These are phyloP conservation scores for Claviceps paspali DNA, from an alignment of 2,329 filamentous ascomycete genomes.

Conservation along the genomic window DNA sequence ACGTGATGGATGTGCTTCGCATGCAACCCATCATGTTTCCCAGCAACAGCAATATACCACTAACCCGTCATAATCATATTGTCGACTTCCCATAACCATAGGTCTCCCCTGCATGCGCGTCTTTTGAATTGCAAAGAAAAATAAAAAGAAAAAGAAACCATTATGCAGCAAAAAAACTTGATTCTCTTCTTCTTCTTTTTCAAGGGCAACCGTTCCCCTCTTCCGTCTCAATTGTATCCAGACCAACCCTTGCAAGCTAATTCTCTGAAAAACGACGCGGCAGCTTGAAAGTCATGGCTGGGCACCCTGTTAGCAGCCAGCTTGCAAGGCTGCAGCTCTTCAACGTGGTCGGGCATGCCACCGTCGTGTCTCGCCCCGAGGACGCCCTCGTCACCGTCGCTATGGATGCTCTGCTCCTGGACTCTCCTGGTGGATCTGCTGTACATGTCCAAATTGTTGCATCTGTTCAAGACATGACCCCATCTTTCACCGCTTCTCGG, in stretches of 20 bases:
- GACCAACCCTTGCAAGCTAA: slow-evolving; percentile 5
- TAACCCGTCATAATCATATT: no score
- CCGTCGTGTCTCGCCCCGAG: slow-evolving; percentile 4
- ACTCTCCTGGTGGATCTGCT: slow-evolving; percentile 3
- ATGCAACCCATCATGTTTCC: no score
- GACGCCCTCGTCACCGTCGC: not conserved
- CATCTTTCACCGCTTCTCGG: not conserved
- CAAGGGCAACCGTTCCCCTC: no score
- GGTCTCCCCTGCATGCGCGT: no score
- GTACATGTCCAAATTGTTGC: slow-evolving; percentile 11
- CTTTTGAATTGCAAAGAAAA: no score
- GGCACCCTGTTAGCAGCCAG: not conserved
- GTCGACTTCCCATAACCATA: no score
- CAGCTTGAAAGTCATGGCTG: slow-evolving; percentile 2
- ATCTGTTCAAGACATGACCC: slow-evolving; percentile 2
- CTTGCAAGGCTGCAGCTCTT: slow-evolving; percentile 9
- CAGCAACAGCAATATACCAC: no score
- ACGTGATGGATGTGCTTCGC: no score
- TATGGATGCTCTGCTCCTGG: not conserved
- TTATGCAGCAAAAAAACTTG: no score
- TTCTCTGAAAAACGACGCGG: slow-evolving; percentile 1
- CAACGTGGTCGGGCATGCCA: slow-evolving; percentile 8
- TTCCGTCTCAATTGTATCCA: not conserved
- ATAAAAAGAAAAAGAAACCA: no score
- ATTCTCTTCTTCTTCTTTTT: no score